Conservation (phyloP, 257 asterid species). For the Vinca minor region DNA sequence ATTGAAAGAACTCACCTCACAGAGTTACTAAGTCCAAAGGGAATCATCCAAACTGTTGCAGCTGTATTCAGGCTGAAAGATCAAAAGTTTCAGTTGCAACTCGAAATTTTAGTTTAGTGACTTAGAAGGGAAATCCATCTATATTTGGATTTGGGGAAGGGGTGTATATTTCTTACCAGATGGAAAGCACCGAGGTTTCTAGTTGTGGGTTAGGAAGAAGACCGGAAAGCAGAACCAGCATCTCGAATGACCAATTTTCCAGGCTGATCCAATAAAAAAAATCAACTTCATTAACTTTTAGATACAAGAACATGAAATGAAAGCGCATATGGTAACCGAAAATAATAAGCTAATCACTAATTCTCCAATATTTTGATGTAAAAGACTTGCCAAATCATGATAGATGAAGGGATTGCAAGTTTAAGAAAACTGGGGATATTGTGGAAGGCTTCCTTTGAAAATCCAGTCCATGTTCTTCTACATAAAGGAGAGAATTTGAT, state of each 20-base stretch:
- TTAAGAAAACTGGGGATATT: conserved; percentile 37
- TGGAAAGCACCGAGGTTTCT: conserved; percentile 80
- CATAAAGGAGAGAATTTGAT: conserved; percentile 58
- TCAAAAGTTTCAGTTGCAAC: not conserved
- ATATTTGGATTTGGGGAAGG: too few relatives aligned
- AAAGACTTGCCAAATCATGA: conserved; percentile 63
- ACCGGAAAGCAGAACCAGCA: conserved; percentile 85
- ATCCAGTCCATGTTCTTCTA: conserved; percentile 58
- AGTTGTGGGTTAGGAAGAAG: conserved; percentile 78
- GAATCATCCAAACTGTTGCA: conserved; percentile 74
- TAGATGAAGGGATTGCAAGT: conserved; percentile 79
- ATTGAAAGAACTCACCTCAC: conserved; percentile 46
- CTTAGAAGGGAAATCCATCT: not conserved
- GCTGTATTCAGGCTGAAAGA: conserved; percentile 64
- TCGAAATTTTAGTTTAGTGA: not conserved
- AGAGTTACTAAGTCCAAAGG: conserved; percentile 74
- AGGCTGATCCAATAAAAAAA: conserved; percentile 35
- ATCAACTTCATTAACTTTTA: not conserved
- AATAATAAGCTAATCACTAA: not conserved
- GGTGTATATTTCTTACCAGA: conserved; percentile 36
- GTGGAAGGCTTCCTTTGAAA: conserved; percentile 54
- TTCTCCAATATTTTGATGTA: not conserved
- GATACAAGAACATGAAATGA: not conserved
- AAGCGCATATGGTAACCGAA: not conserved
- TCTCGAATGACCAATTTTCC: conserved; percentile 81